Evolutionary conservation across 2,329 filamentous ascomycete genomes (phyloP).

Genomic region (Aspergillus sp.): DNA sequence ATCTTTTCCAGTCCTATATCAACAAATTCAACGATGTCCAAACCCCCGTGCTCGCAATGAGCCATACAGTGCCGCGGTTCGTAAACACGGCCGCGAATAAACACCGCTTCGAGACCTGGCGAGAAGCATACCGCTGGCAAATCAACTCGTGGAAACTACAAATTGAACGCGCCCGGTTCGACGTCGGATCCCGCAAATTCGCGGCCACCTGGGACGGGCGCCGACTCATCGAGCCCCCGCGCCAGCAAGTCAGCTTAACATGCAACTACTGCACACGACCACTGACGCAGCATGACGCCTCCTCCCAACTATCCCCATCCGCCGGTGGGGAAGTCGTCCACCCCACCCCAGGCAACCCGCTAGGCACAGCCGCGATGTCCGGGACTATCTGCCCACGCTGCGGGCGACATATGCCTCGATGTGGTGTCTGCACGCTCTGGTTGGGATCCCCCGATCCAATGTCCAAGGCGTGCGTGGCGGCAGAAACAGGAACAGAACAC

Average conservation of each 20-base stretch:
- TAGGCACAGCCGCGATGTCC: constrained; percentile 36
- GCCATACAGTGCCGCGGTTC: constrained; percentile 59
- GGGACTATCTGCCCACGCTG: constrained; percentile 62
- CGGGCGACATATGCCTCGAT: constrained; percentile 62
- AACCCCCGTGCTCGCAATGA: constrained; percentile 61
- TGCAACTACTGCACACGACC: constrained; percentile 62
- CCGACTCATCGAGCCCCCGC: constrained; percentile 50
- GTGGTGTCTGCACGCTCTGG: constrained; percentile 62
- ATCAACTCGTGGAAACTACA: constrained; percentile 64
- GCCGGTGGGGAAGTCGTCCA: constrained; percentile 33
- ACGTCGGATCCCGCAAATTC: constrained; percentile 56
- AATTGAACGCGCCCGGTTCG: constrained; percentile 59
- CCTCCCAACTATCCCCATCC: constrained; percentile 27
- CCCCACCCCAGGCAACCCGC: constrained; percentile 36
- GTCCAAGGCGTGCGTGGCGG: constrained; percentile 38
- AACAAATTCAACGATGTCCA: constrained; percentile 61
- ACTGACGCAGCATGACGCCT: constrained; percentile 49
- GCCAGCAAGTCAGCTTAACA: constrained; percentile 56
- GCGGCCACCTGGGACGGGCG: constrained; percentile 52
- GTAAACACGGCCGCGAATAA: constrained; percentile 54
- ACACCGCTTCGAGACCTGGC: constrained; percentile 58
- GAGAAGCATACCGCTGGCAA: constrained; percentile 59
- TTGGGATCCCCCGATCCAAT: constrained; percentile 59
- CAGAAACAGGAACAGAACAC: constrained; percentile 30
- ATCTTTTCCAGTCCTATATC: constrained; percentile 62